phyloP scores from a whole-genome alignment of 371 early-diverging fungal species.

The Conidiobolus incongruus region DNA sequence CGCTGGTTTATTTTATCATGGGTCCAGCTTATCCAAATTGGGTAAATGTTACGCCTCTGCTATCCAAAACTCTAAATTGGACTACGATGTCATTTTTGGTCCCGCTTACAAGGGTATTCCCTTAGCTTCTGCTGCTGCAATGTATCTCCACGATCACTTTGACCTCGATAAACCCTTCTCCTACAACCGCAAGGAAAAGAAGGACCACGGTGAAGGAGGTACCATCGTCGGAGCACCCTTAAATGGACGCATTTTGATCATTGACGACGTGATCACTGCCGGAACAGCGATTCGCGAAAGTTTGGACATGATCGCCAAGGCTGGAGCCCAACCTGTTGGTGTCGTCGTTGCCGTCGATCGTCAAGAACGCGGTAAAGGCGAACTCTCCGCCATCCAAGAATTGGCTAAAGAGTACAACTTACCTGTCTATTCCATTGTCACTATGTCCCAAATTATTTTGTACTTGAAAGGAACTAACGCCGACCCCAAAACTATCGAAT shows the following conservation, averaged over 20 bases:
- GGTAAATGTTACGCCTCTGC: constrained; percentile 80
- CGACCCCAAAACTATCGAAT: constrained; percentile 3
- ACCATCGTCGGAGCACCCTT: constrained; percentile 73
- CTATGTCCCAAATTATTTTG: constrained; percentile 65
- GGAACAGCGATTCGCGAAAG: constrained; percentile 92
- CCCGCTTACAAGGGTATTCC: constrained; percentile 98
- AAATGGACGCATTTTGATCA: constrained; percentile 50
- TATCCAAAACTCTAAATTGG: constrained; percentile 34
- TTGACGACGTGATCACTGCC: constrained; percentile 96
- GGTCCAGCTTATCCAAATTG: constrained; percentile 52
- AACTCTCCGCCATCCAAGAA: constrained; percentile 75
- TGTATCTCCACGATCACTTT: constrained; percentile 31
- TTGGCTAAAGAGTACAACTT: constrained; percentile 56
- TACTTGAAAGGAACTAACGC: constrained; percentile 67
- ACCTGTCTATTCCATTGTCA: constrained; percentile 68
- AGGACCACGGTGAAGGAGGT: constrained; percentile 96
- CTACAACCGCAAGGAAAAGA: constrained; percentile 94
- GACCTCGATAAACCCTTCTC: constrained; percentile 48
- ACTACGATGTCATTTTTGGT: constrained; percentile 81
- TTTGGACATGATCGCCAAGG: constrained; percentile 42
- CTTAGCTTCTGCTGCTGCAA: constrained; percentile 58
- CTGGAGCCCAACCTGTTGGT: constrained; percentile 41
- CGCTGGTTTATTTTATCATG: constrained; percentile 85
- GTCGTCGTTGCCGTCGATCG: constrained; percentile 86
- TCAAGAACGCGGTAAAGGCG: constrained; percentile 51